Evolutionary conservation across 2,329 filamentous ascomycete species (phyloP).

Genomic region (Alternaria sp.): DNA sequence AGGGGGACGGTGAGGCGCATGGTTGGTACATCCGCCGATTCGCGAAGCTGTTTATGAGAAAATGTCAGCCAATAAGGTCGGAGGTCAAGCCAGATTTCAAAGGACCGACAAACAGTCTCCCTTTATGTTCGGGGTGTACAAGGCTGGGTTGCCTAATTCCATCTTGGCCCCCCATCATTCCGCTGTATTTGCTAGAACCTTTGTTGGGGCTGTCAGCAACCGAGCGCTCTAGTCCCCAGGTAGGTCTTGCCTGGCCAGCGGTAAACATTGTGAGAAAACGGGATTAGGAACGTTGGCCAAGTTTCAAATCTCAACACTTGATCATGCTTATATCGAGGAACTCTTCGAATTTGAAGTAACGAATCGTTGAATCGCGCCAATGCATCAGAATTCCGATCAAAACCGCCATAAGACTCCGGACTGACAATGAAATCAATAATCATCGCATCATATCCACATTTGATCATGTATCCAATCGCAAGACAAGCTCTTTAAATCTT

Average conservation of each 20-base stretch:
- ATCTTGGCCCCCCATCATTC: not conserved
- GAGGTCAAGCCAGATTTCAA: not conserved
- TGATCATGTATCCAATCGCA: not conserved
- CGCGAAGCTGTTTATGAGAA: not conserved
- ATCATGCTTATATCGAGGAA: not conserved
- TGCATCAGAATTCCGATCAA: not conserved
- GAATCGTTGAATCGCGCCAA: not conserved
- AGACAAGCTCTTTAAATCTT: slow-evolving; percentile 46
- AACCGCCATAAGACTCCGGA: not conserved
- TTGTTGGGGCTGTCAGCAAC: not conserved
- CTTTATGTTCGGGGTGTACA: not conserved
- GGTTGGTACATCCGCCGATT: not conserved
- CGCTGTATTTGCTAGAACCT: not conserved
- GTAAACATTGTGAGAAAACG: not conserved
- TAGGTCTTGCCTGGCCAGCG: not conserved
- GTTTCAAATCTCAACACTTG: not conserved
- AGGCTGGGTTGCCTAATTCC: not conserved
- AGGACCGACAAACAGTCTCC: not conserved
- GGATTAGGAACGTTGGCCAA: no score
- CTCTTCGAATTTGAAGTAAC: not conserved
- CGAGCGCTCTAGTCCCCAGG: not conserved
- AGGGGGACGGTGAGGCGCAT: not conserved
- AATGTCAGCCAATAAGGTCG: not conserved
- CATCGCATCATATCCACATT: not conserved
- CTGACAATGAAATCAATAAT: not conserved